Evolutionary conservation across 2,329 filamentous ascomycete genomes (phyloP).

Genomic region (Venturia aucupariae): DNA sequence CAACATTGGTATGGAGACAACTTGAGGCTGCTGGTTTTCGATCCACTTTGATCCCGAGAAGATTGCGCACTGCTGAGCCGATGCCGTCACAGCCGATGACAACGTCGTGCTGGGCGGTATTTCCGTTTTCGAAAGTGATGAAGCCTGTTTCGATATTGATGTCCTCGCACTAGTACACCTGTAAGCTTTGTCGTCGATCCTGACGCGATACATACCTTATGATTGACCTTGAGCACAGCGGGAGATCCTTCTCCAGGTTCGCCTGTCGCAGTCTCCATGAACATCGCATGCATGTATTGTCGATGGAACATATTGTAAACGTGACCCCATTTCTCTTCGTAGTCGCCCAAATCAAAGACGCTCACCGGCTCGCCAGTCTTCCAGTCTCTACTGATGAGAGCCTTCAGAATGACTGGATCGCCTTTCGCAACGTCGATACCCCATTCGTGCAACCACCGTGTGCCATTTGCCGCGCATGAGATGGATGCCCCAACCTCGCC

Average conservation of each 20-base stretch:
- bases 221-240: slow-evolving; percentile 40
- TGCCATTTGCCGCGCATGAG: slow-evolving; percentile 52
- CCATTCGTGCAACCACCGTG: slow-evolving; percentile 59
- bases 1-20: slow-evolving; percentile 1
- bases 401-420: slow-evolving; percentile 29
- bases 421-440: slow-evolving; percentile 47
- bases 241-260: slow-evolving; percentile 35
- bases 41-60: slow-evolving; percentile 6
- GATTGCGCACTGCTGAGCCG: slow-evolving; percentile 37
- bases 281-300: slow-evolving; percentile 41
- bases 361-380: slow-evolving; percentile 28
- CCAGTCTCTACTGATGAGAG: slow-evolving; percentile 29
- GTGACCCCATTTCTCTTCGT: slow-evolving; percentile 41
- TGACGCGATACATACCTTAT: slow-evolving; percentile 32
- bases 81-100: slow-evolving; percentile 49
- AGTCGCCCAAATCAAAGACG: slow-evolving; percentile 27
- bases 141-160: slow-evolving; percentile 42
- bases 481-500: slow-evolving; percentile 52
- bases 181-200: not conserved
- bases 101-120: slow-evolving; percentile 38
- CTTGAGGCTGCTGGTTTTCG: slow-evolving; percentile 3
- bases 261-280: slow-evolving; percentile 42
- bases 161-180: slow-evolving; percentile 30
- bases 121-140: slow-evolving; percentile 39
- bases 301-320: slow-evolving; percentile 47